A percentile compares a stretch with the other conserved stretches of the same genome.
These are phyloP conservation scores for Henckelia pumila DNA, from an alignment of 257 asterid species.

Conservation along the genomic window DNA sequence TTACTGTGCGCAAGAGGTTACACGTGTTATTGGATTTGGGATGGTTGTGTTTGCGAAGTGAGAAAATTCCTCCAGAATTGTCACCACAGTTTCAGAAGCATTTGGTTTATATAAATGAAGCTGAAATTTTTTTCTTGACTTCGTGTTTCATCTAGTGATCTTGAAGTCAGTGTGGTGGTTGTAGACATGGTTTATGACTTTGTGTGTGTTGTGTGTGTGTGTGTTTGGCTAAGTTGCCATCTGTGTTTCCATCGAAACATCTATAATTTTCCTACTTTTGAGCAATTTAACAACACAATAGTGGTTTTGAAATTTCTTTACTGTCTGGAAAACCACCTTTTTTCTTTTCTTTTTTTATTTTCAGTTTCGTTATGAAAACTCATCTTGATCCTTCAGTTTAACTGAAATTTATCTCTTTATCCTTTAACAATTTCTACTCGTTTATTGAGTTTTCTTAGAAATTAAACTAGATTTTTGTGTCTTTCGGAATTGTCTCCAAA, in stretches of 20 bases:
- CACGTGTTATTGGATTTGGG: background rate
- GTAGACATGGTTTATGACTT: conserved; percentile 12
- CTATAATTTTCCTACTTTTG: background rate
- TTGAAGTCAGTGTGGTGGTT: conserved; percentile 1
- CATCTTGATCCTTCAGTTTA: too few relatives aligned
- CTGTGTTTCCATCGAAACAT: background rate
- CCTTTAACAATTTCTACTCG: background rate
- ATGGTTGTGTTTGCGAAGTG: background rate
- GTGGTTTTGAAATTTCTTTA: too few relatives aligned
- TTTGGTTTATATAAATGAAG: background rate
- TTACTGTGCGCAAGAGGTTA: background rate
- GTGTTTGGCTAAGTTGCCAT: conserved; percentile 10
- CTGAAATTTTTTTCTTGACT: background rate
- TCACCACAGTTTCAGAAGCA: background rate
- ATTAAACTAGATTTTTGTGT: background rate
- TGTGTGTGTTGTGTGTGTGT: background rate
- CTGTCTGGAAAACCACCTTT: background rate
- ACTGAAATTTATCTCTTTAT: too few relatives aligned
- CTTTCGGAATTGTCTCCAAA: background rate
- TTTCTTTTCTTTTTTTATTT: too few relatives aligned
- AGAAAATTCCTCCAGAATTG: background rate
- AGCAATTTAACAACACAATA: background rate
- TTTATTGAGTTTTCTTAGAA: too few relatives aligned
- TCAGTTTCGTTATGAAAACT: background rate
- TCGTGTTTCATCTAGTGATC: background rate